Evolutionary conservation across 2,329 filamentous ascomycete genomes (phyloP).

Genomic region (Fusarium sp.): DNA sequence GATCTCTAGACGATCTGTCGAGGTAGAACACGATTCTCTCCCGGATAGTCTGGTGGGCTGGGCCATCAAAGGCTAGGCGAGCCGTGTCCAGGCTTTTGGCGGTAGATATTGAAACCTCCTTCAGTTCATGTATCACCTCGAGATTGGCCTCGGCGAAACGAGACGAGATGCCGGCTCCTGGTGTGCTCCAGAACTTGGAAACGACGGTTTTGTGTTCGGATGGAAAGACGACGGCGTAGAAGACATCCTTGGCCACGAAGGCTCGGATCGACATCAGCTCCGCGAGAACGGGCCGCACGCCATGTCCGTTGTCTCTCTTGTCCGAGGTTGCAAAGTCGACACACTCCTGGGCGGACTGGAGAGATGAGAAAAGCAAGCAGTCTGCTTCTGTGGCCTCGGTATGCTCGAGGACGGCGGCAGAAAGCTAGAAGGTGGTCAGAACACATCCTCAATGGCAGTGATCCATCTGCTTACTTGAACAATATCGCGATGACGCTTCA

Average conservation of each 20-base stretch:
- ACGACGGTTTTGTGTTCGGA: neutral
- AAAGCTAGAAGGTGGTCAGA: neutral
- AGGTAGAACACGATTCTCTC: neutral
- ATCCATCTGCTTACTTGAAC: neutral
- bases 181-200: neutral
- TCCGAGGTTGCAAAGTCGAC: neutral
- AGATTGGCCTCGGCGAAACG: neutral
- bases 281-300: neutral
- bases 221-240: neutral
- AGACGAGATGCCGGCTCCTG: neutral
- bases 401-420: neutral
- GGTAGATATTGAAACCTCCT: neutral
- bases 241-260: neutral
- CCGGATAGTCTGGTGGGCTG: neutral
- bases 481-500: neutral
- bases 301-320: neutral
- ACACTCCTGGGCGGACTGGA: neutral
- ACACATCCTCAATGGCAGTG: neutral
- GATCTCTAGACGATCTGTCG: neutral
- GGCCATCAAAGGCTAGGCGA: neutral
- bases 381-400: neutral
- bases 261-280: neutral
- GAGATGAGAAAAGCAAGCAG: neutral
- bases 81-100: neutral
- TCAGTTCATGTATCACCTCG: neutral